Base-by-base conservation (phyloP, 2,329 filamentous ascomycete species). In the Juglanconis juglandina region DNA sequence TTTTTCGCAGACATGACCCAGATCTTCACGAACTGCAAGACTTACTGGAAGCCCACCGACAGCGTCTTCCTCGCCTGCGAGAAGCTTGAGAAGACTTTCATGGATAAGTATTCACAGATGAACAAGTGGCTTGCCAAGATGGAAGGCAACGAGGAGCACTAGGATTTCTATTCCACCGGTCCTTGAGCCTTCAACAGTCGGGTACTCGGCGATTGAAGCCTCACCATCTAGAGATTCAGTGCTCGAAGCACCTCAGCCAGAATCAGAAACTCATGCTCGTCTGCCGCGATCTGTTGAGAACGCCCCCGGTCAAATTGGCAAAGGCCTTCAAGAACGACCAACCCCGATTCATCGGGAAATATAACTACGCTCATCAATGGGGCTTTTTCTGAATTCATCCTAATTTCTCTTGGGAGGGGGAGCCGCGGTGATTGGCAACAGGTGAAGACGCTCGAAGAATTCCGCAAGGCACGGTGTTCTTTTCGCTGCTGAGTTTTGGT, bases 11-110 rank as follows among this genome's bases (percentile, higher is more conserved):
- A 88, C 70, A 79, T 87, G 67, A 79, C 82, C 6, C 82, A 85
- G 67, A 87, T 88, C 41, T 87, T 87, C 61, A 72, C 78, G 33
- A 88, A 87, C 69, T 87, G 84, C 70, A 87, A 83, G 70, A 80
- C 78, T n/a, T 88, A 87, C 71, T 87, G 85, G 82, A 80, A 75
- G 52, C 77, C 78, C 63, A 76, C 76, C 33, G 80, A 84, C 53
- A 76, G 77, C 0, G 84, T 87, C 74, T 86, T 79, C 73, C 68
- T 69, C 0, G 77, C 81, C 1, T 84, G 84, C 63, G 77, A 85
- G 71, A 81, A 79, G 63, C 79, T 88, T 54, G 80, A 87, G 69
- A 83, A 81, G 66, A 78, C 73, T 8, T 80, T 75, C 56, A 67
- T 73, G 64, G 72, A 75, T 30, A 74, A 74, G 71, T 87, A 79